Evolutionary conservation across 2,329 filamentous ascomycete species (phyloP), one percentile per base, ranked within the genome.

Genomic region (Sporothrix globosa): DNA sequence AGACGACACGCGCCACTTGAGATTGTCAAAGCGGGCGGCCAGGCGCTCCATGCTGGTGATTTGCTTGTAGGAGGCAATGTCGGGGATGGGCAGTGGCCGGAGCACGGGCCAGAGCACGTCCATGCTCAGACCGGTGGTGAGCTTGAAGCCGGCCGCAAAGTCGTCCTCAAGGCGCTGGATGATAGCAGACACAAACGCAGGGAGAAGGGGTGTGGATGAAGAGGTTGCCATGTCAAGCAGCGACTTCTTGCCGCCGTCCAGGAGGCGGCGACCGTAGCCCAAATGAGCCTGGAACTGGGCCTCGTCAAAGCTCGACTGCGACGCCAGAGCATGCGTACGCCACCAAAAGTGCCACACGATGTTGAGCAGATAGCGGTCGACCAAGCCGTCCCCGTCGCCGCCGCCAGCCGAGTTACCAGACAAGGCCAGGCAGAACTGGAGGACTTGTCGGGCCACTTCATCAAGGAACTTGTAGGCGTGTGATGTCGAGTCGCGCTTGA

Each of bases 41-140:
- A 91, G 81, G 13, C 80, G 80, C 73, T 89, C 85, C 75, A 91
- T 81, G 50, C 84, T 81, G 14, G 82, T 72, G 7, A 85, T 80
- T 48, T 82, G 83, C 39, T 82, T 78, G 54, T 89, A 79, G 0
- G 82, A 80, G 4, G 77, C 75, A 30, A 80, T 77, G 21, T 83
- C 82, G 1, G 83, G 79, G 27, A 89, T 82, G 4, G 88, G 84
- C 13, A 82, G 78, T 0, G 93, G 92, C 68, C 91, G 87, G 76
- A 96, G 87, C 1, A 83, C 76, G 54, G 87, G 86, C 95, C 94
- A 97, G 5, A 97, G 83, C 10, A 82, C 78, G 76, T 96, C 91
- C 91, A 96, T 96, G 74, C 88, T 90, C 14, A 93, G 82, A 0
- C 93, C 93, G 2, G 91, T 93, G 0, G 84, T 88, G 17, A 96